Evolutionary conservation across 495 filamentous ascomycete genomes (phyloP), one percentile per base, ranked within the genome.

Genomic region (Penicillium mononematosum): DNA sequence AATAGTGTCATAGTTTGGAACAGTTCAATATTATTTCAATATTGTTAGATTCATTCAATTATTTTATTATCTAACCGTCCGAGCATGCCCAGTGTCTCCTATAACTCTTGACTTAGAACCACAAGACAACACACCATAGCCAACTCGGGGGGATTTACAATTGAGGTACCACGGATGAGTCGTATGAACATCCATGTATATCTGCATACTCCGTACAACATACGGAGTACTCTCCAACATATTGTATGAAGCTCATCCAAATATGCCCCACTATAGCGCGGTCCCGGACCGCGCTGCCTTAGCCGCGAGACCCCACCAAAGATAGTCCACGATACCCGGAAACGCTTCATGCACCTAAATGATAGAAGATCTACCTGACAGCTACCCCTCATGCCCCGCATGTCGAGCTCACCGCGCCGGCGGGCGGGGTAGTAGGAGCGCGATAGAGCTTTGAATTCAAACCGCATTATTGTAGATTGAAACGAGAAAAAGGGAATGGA

Each of bases 211-310:
- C 22, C 2, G 22, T 24, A 4, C n/a, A n/a, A n/a, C n/a, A n/a
- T n/a, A n/a, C 22, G 2, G 4, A 24, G 22, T 24, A 11, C 19
- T 22, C 34, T 38, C 14, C 34, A 38, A 38, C 6, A 36, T 16
- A 38, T n/a, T 38, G 29, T 31, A 3, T 31, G 34, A 38, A 38
- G 34, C 34, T 38, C 34, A 22, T 22, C 41, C 29, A 2, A 19
- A 19, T 19, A 32, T 20, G 47, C 48, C 48, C 48, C 34, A 39
- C 48, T 16, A 2, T 14, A 50, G 32, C 48, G 48, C 48, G 48
- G 48, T 51, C 22, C 48, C 14, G 48, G 48, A 51, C 48, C 48
- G 48, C 48, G 48, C 48, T 51, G 22, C 12, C 48, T 38, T 38
- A 51, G 8, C 17, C 19, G 34, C 34, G 34, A 27, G 32, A 51